A percentile compares a stretch with the other conserved stretches of the same genome.
Conservation (phyloP, 257 asterid genomes). For the Thymus quinquecostatus region DNA sequence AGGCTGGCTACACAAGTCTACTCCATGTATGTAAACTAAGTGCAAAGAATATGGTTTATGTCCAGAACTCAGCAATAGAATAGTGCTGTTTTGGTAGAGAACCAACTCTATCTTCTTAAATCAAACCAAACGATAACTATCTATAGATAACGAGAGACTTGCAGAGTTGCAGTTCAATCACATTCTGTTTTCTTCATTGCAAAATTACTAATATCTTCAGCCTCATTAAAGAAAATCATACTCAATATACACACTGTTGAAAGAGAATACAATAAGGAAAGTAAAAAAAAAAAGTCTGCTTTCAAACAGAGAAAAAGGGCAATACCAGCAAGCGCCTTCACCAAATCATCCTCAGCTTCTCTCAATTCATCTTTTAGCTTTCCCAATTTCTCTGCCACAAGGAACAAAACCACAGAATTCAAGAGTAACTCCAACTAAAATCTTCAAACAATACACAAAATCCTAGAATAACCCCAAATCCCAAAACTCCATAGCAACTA, state of each 20-base stretch:
- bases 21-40: neutral
- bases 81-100: neutral
- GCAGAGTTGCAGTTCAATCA: neutral
- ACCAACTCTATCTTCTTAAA: neutral
- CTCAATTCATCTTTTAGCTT: conserved; percentile 63
- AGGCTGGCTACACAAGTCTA: conserved; percentile 2
- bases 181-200: neutral
- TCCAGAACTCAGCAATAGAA: neutral
- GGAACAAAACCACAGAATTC: conserved; percentile 20
- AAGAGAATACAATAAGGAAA: neutral
- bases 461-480: neutral
- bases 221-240: conserved; percentile 20
- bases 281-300: too few species aligned
- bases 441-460: neutral
- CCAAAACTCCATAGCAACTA: neutral
- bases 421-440: conserved; percentile 12
- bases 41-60: neutral
- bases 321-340: conserved; percentile 84
- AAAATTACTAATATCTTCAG: conserved; percentile 4
- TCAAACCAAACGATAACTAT: neutral
- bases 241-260: neutral
- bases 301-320: neutral
- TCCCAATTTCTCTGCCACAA: conserved; percentile 58
- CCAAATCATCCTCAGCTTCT: conserved; percentile 74
- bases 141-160: neutral